phyloP scores from a whole-genome alignment of 192 early-diverging fungal species.

The Rhizophagus clarus region DNA sequence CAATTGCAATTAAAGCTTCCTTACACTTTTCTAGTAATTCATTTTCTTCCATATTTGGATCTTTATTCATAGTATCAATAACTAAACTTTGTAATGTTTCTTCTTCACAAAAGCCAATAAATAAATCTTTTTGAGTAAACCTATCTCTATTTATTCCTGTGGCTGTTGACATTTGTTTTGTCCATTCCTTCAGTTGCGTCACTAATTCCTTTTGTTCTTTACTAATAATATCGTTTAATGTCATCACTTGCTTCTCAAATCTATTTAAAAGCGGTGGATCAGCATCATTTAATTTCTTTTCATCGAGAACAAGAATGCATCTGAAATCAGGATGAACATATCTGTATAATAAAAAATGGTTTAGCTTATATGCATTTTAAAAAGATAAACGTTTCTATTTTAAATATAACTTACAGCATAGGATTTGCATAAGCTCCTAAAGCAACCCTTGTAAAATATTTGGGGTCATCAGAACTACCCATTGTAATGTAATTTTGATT shows the following conservation, averaged over 20 bases:
- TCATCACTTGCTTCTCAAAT: constrained; percentile 31
- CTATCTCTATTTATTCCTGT: neutral
- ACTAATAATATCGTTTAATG: constrained; percentile 19
- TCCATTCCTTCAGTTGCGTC: neutral
- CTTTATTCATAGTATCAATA: neutral
- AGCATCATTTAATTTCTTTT: constrained; percentile 23
- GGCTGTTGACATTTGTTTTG: neutral
- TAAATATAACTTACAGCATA: constrained; percentile 20
- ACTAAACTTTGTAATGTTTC: constrained; percentile 34
- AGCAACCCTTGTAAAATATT: constrained; percentile 32
- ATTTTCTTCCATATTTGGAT: neutral
- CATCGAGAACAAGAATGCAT: constrained; percentile 32
- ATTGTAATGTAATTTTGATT: constrained; percentile 34
- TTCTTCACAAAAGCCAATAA: constrained; percentile 32
- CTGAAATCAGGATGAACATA: constrained; percentile 26
- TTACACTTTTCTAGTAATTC: neutral
- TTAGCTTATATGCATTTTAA: neutral
- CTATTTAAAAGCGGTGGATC: constrained; percentile 34
- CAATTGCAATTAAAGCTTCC: constrained; percentile 10
- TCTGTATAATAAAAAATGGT: neutral
- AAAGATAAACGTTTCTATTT: neutral
- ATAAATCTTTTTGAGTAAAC: constrained; percentile 13
- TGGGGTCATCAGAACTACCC: constrained; percentile 25
- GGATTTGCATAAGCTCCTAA: constrained; percentile 34
- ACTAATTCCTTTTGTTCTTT: neutral